Percentiles rank a stretch among this genome's conserved stretches.
These are phyloP conservation scores for Colletotrichum paranaense DNA, from an alignment of 2,329 filamentous ascomycete species.

Conservation along the genomic window DNA sequence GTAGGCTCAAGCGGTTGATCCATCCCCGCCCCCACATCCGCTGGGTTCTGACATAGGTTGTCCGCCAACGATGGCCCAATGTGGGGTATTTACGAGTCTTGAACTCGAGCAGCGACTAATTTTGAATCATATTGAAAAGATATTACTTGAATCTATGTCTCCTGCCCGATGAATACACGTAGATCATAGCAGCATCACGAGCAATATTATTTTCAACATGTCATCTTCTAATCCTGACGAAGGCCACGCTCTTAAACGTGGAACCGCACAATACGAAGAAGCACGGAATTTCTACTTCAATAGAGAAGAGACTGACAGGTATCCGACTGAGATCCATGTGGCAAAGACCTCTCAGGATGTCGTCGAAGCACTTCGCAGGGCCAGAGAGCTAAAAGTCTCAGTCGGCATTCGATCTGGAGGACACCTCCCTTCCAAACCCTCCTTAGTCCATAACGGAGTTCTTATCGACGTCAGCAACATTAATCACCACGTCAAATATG, in stretches of 20 bases:
- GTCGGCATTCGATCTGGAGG: background rate
- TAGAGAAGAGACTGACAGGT: background rate
- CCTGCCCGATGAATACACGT: too few species aligned
- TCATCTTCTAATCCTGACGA: background rate
- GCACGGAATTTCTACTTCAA: background rate
- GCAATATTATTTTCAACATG: too few species aligned
- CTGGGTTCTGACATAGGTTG: too few species aligned
- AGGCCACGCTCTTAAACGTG: background rate
- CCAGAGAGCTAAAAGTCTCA: background rate
- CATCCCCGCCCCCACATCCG: too few species aligned
- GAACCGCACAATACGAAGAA: background rate
- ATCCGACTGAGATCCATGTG: background rate
- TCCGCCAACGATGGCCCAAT: too few species aligned
- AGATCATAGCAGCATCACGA: too few species aligned
- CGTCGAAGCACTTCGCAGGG: background rate
- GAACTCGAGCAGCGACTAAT: too few species aligned
- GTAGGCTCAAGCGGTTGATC: too few species aligned
- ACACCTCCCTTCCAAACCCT: background rate
- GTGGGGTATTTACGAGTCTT: too few species aligned
- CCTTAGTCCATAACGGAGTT: background rate
- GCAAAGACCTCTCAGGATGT: background rate
- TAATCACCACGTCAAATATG: background rate
- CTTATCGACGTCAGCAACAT: background rate
- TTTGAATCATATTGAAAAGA: too few species aligned
- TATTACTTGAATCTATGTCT: too few species aligned